Evolutionary conservation across 2,329 filamentous ascomycete species (phyloP), one percentile per base, ranked within the genome.

Genomic region (Pleurostoma richardsiae): DNA sequence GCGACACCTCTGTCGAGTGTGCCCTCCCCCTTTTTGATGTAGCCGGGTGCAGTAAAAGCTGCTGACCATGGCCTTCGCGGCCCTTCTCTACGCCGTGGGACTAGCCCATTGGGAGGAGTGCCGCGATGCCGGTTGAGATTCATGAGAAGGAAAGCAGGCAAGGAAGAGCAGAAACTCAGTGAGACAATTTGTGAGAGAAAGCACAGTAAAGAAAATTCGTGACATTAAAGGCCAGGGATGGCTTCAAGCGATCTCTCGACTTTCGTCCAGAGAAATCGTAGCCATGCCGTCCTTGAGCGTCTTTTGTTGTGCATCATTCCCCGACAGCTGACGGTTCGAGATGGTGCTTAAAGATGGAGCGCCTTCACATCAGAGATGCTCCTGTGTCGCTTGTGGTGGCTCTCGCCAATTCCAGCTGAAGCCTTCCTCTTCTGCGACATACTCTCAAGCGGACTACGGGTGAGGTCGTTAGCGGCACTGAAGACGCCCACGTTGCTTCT

Each of bases 351-450:
- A 28, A 51, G 40, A 43, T 62, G 67, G 52, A 79, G 62, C 41
- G 69, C 57, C 52, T 74, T 72, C 44, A 81, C 72, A 53, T 82
- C 78, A 27, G 78, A 77, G 51, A 82, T 76, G 62, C 79, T 82
- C 58, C 78, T 68, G 53, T 81, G 77, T 42, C 74, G 70, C 64
- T 82, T 82, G 62, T 82, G 79, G 39, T 62, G 61, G 19, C 61
- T 55, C 40, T 76, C 73, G 19, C 46, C 46, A 29, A 46, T 39
- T 26, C 42, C 51, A 40, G 60, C 62, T 3, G 74, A 70, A 29
- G 77, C 76, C 62, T 82, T 82, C 51, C 79, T 73, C 64, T 82
- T 82, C 45, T 75, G 69, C 29, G 73, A 70, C 29, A 68, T 53
- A 3, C 65, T 60, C 29, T 75, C 72, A 7, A 79, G 66, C 26